Conservation (phyloP, 2,329 filamentous ascomycete genomes). For the Colletotrichum agaves region DNA sequence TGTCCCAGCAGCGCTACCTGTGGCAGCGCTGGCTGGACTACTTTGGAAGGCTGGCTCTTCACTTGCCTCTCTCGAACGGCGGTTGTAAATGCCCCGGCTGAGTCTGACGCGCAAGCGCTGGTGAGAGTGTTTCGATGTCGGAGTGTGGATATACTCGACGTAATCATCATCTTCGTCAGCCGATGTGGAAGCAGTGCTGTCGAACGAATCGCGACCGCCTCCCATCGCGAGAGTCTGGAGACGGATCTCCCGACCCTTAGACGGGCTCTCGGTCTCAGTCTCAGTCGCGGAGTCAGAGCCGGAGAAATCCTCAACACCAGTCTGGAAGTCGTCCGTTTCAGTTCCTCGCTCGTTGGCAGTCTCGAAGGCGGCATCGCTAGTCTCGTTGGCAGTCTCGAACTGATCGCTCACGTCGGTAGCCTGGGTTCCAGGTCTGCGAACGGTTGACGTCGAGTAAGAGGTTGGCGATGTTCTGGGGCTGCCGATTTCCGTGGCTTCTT, state of each 20-base stretch:
- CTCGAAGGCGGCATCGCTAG: constrained; percentile 72
- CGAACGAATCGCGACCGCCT: constrained; percentile 73
- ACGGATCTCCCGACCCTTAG: constrained; percentile 55
- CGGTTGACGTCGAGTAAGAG: constrained; percentile 44
- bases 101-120: constrained; percentile 79
- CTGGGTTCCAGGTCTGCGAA: constrained; percentile 41
- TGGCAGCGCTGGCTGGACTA: constrained; percentile 68
- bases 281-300: constrained; percentile 81
- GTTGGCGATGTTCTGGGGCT: constrained; percentile 62
- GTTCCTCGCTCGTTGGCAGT: constrained; percentile 82
- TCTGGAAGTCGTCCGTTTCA: constrained; percentile 95
- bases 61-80: constrained; percentile 70
- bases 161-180: constrained; percentile 73
- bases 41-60: constrained; percentile 68
- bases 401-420: constrained; percentile 69
- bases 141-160: constrained; percentile 67
- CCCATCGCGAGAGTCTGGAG: constrained; percentile 55
- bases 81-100: constrained; percentile 68
- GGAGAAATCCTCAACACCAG: constrained; percentile 81
- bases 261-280: constrained; percentile 83
- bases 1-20: constrained; percentile 60
- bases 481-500: constrained; percentile 72
- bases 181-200: constrained; percentile 91
- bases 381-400: constrained; percentile 86
- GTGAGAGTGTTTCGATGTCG: constrained; percentile 66